Base-by-base conservation (phyloP, 2,329 filamentous ascomycete genomes). In the Penicillium palitans region DNA sequence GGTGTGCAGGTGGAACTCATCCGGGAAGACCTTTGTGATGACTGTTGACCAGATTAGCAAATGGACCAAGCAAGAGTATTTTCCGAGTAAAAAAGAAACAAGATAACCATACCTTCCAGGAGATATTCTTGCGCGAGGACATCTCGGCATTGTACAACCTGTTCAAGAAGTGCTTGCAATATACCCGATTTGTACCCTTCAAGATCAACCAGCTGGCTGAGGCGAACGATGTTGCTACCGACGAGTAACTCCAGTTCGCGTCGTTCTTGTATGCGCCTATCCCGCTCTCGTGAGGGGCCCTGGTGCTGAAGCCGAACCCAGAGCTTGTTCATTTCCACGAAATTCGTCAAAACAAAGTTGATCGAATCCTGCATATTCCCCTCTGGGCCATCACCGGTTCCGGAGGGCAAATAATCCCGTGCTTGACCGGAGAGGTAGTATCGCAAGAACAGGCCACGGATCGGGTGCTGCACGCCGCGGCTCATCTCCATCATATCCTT, bases 401-500 rank as follows among this genome's bases (percentile, higher is more conserved):
- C 90, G 1, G 85, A 85, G 0, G 95, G 95, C 52, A 99, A 82
- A 73, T 87, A 87, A 76, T 99, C 95, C 70, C 95, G 85, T 40
- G 95, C 93, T 79, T 99, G 95, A 39, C 95, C 93, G 25, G 91
- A 95, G 52, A 99, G 84, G 73, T 97, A 99, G 78, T 99, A 99
- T 72, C 95, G 88, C 70, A 99, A 79, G 74, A 99, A 99, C 55
- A 99, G 82, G 19, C 95, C 95, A 58, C 95, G 90, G 62, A 97
- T 93, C 17, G 95, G 95, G 76, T 99, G 95, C 72, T 99, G 95
- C 24, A 99, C 93, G 57, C 95, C 95, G 63, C 95, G 86, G 78
- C 92, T 98, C 95, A 99, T 99, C 78, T 99, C 95, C 95, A 99
- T 99, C 95, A 99, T 99, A 76, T 99, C 95, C 79, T 99, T 99